A percentile compares a stretch with the other conserved stretches of the same genome.
phyloP scores from a whole-genome alignment of 139 green algal species.

The Chlamydomonas sp. region DNA sequence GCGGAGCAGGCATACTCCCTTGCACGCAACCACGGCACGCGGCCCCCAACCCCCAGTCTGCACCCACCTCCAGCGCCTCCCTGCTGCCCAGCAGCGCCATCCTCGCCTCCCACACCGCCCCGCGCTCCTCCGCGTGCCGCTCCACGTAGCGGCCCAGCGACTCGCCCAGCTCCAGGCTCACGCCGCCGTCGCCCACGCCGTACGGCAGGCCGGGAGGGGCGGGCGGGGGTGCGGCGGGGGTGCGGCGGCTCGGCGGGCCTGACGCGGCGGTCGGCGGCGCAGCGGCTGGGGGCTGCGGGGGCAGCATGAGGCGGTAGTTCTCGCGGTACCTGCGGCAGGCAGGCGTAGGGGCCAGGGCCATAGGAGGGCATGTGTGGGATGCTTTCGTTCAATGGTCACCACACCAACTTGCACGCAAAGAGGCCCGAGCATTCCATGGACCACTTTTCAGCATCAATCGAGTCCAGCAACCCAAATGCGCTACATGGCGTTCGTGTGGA shows the following conservation, averaged over 20 bases:
- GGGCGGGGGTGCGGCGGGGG: neutral
- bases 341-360: no score
- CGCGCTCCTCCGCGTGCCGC: neutral
- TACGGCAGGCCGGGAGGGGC: neutral
- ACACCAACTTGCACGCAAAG: no score
- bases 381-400: no score
- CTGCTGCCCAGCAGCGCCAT: neutral
- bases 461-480: no score
- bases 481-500: no score
- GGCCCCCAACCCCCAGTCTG: neutral
- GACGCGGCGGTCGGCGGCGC: neutral
- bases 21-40: neutral
- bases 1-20: no score
- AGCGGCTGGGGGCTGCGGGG: no score
- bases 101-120: conserved; percentile 17
- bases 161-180: conserved; percentile 7
- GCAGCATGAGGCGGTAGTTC: no score
- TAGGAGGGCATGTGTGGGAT: no score
- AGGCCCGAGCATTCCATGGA: no score
- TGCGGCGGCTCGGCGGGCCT: neutral
- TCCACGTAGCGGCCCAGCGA: neutral
- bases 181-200: neutral
- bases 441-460: no score
- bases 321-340: no score
- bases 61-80: neutral